phyloP scores from a whole-genome alignment of 1,284 basidiomycete genomes.

The Tilletia caries region DNA sequence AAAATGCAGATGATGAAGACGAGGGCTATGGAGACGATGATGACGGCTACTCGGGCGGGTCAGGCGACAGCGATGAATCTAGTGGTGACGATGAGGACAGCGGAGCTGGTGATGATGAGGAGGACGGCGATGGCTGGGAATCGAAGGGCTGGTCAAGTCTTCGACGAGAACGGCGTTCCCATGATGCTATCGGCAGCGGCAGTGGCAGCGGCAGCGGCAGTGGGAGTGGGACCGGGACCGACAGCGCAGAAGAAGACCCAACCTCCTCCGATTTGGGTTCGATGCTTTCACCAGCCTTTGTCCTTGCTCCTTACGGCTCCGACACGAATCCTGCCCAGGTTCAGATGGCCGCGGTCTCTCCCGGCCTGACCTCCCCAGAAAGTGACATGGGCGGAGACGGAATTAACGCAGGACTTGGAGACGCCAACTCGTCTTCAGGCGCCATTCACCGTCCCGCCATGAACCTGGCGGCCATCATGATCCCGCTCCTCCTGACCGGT shows the following conservation, averaged over 20 bases:
- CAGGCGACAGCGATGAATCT: not conserved
- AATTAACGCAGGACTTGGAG: not conserved
- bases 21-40: not conserved
- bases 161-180: not conserved
- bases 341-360: not conserved
- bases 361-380: not conserved
- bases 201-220: not conserved
- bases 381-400: not conserved
- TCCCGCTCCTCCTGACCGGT: not conserved
- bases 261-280: not conserved
- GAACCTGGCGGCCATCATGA: not conserved
- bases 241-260: not conserved
- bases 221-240: not conserved
- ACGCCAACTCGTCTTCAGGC: not conserved
- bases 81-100: not conserved
- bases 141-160: constrained; percentile 2
- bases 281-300: not conserved
- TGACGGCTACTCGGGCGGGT: not conserved
- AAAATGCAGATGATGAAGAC: not conserved
- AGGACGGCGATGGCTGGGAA: too few relatives aligned
- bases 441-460: not conserved
- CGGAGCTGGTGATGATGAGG: too few relatives aligned
- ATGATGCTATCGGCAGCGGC: not conserved
- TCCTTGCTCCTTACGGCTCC: not conserved
- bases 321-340: not conserved